Percentiles rank a stretch among this genome's conserved stretches.
Evolutionary conservation across 2,329 filamentous ascomycete species (phyloP).

Genomic region (Cercospora canescens): DNA sequence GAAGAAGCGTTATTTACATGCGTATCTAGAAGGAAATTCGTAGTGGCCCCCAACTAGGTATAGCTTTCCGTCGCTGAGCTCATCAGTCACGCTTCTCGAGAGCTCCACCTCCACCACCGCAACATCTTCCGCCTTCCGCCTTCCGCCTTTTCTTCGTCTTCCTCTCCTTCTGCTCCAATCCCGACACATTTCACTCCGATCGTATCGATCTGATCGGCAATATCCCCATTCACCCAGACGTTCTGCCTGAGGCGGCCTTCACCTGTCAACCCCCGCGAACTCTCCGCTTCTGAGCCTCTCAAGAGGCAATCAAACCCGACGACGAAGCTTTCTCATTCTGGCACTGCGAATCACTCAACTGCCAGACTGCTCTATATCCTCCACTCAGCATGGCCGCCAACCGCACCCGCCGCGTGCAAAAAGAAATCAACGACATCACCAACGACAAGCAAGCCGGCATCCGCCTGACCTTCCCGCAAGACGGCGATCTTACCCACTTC

Average conservation of each 20-base stretch:
- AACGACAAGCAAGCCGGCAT: conserved; percentile 77
- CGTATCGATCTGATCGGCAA: background rate
- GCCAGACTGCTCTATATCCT: background rate
- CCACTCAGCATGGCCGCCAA: conserved; percentile 51
- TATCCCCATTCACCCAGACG: background rate
- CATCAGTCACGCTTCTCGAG: background rate
- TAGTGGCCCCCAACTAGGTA: no score
- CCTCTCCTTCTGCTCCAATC: background rate
- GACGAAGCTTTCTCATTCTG: background rate
- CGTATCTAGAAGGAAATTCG: no score
- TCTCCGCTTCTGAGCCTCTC: background rate
- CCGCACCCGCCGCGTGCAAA: conserved; percentile 63
- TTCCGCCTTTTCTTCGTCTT: background rate
- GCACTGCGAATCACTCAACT: background rate
- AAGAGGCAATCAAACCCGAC: background rate
- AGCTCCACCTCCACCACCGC: background rate
- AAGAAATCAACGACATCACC: conserved; percentile 75
- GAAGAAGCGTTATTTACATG: no score
- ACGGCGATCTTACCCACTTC: conserved; percentile 74
- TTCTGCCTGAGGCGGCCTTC: background rate
- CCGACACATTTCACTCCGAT: background rate
- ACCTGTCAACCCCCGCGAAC: background rate
- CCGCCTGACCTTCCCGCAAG: conserved; percentile 50
- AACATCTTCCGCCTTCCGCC: background rate
- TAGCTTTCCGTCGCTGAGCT: background rate